Conservation (phyloP, 2,329 filamentous ascomycete genomes). For the Trichoderma sp. region DNA sequence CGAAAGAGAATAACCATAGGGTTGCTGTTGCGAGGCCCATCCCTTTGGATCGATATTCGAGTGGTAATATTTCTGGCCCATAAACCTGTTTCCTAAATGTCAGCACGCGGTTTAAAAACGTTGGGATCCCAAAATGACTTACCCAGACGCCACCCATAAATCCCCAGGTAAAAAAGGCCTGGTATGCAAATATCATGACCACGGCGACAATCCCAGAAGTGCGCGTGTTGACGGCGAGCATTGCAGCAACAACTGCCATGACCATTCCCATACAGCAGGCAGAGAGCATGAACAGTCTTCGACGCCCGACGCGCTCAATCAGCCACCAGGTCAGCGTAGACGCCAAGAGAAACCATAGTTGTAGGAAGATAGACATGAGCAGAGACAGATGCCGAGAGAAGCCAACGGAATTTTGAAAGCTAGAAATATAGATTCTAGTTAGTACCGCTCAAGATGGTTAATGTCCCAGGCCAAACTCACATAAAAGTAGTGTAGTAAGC, state of each 20-base stretch:
- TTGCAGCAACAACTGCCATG: constrained; percentile 44
- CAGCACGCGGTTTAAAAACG: background rate
- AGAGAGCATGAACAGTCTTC: constrained; percentile 44
- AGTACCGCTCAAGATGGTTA: background rate
- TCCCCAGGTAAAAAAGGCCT: constrained; percentile 44
- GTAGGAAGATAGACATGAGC: constrained; percentile 55
- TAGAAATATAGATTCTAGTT: background rate
- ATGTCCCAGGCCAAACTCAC: constrained; percentile 26
- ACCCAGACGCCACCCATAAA: constrained; percentile 42
- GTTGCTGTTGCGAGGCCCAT: constrained; percentile 39
- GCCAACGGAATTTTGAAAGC: constrained; percentile 47
- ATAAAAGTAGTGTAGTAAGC: constrained; percentile 47
- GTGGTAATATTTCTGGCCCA: constrained; percentile 38
- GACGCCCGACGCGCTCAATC: constrained; percentile 49
- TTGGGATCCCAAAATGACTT: constrained; percentile 30
- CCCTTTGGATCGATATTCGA: constrained; percentile 36
- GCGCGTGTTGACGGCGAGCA: constrained; percentile 40
- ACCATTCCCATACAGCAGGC: constrained; percentile 45
- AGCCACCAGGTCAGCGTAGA: constrained; percentile 50
- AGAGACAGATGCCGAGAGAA: constrained; percentile 47
- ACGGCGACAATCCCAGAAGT: constrained; percentile 43
- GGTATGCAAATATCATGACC: constrained; percentile 45
- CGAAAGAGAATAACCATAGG: constrained; percentile 41
- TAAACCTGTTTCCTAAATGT: background rate
- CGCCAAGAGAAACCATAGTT: constrained; percentile 48